Percentiles rank a stretch among this genome's conserved stretches.
Conservation (phyloP, 2,329 filamentous ascomycete genomes). For the Aspergillus pseudotamarii region DNA sequence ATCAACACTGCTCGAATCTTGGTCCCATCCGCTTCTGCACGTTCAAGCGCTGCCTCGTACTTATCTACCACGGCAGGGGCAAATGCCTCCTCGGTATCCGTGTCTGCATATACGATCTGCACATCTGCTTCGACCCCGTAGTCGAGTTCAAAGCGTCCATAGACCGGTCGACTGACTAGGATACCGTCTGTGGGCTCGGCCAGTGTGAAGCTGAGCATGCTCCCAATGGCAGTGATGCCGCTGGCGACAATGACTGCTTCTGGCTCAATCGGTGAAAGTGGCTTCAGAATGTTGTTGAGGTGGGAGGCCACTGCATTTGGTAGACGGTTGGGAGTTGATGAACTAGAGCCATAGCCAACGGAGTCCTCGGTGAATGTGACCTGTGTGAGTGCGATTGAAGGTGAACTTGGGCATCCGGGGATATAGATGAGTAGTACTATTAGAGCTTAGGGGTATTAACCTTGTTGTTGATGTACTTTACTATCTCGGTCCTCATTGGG, state of each 20-base stretch:
- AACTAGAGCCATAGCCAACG: conserved; percentile 46
- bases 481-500: conserved; percentile 41
- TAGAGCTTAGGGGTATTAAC: conserved; percentile 18
- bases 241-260: conserved; percentile 45
- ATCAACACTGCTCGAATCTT: conserved; percentile 46
- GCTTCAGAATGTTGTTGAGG: conserved; percentile 46
- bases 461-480: conserved; percentile 43
- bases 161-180: conserved; percentile 50
- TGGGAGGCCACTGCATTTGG: conserved; percentile 44
- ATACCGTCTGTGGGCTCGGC: conserved; percentile 51
- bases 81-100: conserved; percentile 43
- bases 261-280: conserved; percentile 35
- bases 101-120: conserved; percentile 43
- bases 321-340: conserved; percentile 42
- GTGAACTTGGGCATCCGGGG: neutral
- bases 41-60: conserved; percentile 42
- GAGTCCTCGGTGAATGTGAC: conserved; percentile 36
- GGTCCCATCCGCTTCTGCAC: conserved; percentile 35
- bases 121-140: conserved; percentile 49
- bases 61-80: conserved; percentile 30
- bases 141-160: conserved; percentile 54
- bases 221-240: conserved; percentile 46
- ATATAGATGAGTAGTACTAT: neutral
- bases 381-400: conserved; percentile 15
- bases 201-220: conserved; percentile 47